Evolutionary conservation across 768 basidiomycete species (phyloP).

Genomic region (Candolleomyces eurysporus): DNA sequence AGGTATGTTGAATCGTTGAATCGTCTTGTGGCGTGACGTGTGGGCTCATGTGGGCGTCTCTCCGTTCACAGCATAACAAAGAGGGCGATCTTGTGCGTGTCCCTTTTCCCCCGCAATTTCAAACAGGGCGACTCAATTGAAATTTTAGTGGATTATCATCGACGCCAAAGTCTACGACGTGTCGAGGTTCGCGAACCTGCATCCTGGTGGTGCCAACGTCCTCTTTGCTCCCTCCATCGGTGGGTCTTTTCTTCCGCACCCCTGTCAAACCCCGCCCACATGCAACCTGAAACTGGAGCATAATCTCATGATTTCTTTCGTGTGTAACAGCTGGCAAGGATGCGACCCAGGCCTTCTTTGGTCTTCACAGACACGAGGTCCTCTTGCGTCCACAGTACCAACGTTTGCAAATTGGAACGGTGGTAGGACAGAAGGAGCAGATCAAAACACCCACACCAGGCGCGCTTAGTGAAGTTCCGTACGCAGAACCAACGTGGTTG

Average conservation of each 20-base stretch:
- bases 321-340: slow-evolving; percentile 57
- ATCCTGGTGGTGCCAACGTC: slow-evolving; percentile 82
- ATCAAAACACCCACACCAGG: slow-evolving; percentile 26
- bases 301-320: no score
- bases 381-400: slow-evolving; percentile 29
- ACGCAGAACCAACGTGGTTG: slow-evolving; percentile 33
- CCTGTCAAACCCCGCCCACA: not conserved
- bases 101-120: not conserved
- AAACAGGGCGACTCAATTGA: not conserved
- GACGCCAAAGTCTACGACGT: slow-evolving; percentile 83
- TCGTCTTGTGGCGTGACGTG: not conserved
- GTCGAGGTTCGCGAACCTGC: slow-evolving; percentile 75
- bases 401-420: slow-evolving; percentile 29
- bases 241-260: slow-evolving; percentile 26
- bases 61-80: slow-evolving; percentile 70
- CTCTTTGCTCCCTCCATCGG: slow-evolving; percentile 65
- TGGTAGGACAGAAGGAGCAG: slow-evolving; percentile 27
- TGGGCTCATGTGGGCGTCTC: not conserved
- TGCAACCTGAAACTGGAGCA: no score
- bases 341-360: slow-evolving; percentile 34
- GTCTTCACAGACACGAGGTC: slow-evolving; percentile 31
- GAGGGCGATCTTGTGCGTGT: slow-evolving; percentile 72
- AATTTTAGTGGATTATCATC: slow-evolving; percentile 70
- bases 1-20: slow-evolving; percentile 39
- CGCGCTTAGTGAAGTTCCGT: slow-evolving; percentile 30